Percentiles rank a stretch among this genome's conserved stretches.
phyloP scores from a whole-genome alignment of 441 rosid genomes.

The Populus hybrid region DNA sequence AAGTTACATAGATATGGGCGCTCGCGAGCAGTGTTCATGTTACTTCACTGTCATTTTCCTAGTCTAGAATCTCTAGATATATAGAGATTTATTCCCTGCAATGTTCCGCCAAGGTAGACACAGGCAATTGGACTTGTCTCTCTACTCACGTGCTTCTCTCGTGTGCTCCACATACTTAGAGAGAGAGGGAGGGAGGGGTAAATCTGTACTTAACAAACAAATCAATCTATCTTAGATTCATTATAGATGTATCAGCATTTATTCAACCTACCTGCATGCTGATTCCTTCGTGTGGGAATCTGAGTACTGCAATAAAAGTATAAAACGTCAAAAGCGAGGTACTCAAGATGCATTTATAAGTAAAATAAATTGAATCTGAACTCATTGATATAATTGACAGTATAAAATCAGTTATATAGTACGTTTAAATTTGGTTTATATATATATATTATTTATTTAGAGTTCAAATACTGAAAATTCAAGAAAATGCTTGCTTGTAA shows the following conservation, averaged over 20 bases:
- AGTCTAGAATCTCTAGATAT: too few relatives aligned
- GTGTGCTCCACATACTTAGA: not conserved
- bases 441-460: too few relatives aligned
- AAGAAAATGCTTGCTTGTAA: not conserved
- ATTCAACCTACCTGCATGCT: not conserved
- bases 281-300: not conserved
- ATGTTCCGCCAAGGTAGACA: not conserved
- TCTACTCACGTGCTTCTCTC: not conserved
- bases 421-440: too few relatives aligned
- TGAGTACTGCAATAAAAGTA: not conserved
- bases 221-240: not conserved
- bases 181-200: too few relatives aligned
- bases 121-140: not conserved
- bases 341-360: too few relatives aligned
- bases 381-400: too few relatives aligned
- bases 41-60: too few relatives aligned
- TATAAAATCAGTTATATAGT: too few relatives aligned
- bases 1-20: too few relatives aligned
- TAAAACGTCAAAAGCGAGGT: not conserved
- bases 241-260: too few relatives aligned
- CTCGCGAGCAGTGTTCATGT: too few relatives aligned
- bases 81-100: not conserved
- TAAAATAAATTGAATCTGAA: too few relatives aligned
- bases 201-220: not conserved
- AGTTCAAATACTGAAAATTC: not conserved